These are phyloP conservation scores for Verticillium klebahnii DNA, from an alignment of 2,329 filamentous ascomycete genomes.

Conservation along the genomic window DNA sequence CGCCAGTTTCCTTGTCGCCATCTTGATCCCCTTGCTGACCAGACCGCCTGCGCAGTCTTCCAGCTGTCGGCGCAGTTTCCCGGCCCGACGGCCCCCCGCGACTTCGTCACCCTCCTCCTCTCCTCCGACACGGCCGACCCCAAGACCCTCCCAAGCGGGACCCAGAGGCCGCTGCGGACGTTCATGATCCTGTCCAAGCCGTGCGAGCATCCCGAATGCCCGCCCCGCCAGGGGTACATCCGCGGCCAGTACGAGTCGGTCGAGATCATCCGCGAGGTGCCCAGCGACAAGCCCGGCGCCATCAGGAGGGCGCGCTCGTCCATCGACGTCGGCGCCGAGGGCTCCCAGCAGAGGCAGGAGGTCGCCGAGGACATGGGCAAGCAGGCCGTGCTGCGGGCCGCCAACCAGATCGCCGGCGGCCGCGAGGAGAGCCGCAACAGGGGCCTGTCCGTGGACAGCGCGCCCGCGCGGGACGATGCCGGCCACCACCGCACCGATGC, in stretches of 20 bases:
- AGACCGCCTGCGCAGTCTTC: conserved; percentile 52
- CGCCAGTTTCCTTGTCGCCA: background rate
- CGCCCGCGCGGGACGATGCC: conserved; percentile 19
- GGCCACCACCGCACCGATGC: conserved; percentile 13
- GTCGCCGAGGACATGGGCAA: conserved; percentile 25
- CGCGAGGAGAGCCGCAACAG: conserved; percentile 21
- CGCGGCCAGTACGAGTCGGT: conserved; percentile 87
- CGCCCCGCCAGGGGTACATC: conserved; percentile 67
- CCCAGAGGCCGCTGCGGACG: conserved; percentile 52
- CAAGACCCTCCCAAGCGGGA: conserved; percentile 15
- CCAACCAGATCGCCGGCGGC: conserved; percentile 22
- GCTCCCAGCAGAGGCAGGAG: conserved; percentile 20
- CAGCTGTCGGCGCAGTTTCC: conserved; percentile 87
- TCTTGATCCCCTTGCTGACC: background rate
- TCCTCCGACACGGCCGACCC: conserved; percentile 55
- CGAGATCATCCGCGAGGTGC: conserved; percentile 83
- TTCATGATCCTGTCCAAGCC: conserved; percentile 88
- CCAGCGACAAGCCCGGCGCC: conserved; percentile 37
- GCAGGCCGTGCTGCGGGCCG: conserved; percentile 34
- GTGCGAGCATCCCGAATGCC: conserved; percentile 69
- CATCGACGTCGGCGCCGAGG: conserved; percentile 32
- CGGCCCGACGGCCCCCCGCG: conserved; percentile 78
- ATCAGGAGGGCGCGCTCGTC: conserved; percentile 40
- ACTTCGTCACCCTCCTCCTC: conserved; percentile 78
- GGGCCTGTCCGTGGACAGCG: conserved; percentile 1